Percentiles rank a stretch among this genome's conserved stretches.
Evolutionary conservation across 805 yeast species (phyloP).

Genomic region (Lachancea dasiensis): DNA sequence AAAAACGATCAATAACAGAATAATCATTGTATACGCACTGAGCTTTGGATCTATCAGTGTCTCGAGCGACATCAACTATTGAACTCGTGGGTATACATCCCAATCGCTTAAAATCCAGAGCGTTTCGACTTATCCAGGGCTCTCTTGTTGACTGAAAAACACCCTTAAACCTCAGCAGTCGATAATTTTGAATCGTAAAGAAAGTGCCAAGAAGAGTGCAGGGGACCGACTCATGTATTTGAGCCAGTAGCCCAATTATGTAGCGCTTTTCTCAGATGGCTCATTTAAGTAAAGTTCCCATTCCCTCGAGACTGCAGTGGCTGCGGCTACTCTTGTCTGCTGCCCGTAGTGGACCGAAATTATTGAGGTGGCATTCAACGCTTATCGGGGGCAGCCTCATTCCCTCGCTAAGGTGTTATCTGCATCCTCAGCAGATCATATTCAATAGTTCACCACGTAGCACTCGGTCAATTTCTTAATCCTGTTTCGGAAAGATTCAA

Average conservation of each 20-base stretch:
- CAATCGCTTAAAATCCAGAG: no score
- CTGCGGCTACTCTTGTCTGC: background rate
- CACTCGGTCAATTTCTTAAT: conserved; percentile 3
- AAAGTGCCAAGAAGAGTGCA: background rate
- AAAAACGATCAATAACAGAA: no score
- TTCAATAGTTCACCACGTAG: conserved; percentile 10
- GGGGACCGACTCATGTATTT: background rate
- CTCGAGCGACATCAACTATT: no score
- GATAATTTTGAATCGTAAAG: background rate
- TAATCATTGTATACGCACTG: no score
- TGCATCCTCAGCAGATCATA: conserved; percentile 1
- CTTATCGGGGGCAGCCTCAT: background rate
- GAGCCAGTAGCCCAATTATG: background rate
- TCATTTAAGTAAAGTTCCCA: background rate
- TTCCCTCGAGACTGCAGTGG: background rate
- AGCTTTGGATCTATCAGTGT: no score
- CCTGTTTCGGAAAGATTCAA: conserved; percentile 4
- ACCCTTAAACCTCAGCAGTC: conserved; percentile 1
- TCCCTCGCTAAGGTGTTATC: background rate
- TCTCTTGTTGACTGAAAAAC: conserved; percentile 1
- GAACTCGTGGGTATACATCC: no score
- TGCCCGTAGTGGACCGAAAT: background rate
- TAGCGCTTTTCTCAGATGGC: conserved; percentile 2
- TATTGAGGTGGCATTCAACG: background rate
- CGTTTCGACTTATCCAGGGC: conserved; percentile 1